phyloP scores from a whole-genome alignment of 208 protist species.

The Crithidia acanthocephali region DNA sequence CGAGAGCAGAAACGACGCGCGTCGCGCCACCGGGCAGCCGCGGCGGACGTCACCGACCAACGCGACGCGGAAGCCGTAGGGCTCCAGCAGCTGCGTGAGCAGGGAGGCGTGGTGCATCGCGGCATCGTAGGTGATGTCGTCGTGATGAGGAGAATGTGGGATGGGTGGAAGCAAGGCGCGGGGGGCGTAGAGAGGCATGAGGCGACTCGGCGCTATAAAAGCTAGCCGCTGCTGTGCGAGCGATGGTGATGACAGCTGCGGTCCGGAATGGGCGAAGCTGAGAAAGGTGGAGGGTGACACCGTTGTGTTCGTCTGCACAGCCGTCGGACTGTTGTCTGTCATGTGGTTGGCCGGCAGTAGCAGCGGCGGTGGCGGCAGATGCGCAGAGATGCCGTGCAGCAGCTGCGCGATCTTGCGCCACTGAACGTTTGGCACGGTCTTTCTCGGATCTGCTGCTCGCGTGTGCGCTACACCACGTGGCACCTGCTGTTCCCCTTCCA shows the following conservation, averaged over 20 bases:
- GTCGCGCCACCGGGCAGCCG: slow-evolving; percentile 46
- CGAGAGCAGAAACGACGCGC: slow-evolving; percentile 46
- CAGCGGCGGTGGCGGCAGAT: not conserved
- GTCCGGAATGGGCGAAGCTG: too few relatives aligned
- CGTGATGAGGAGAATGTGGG: slow-evolving; percentile 16
- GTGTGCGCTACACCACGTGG: too few relatives aligned
- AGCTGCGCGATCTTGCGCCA: not conserved
- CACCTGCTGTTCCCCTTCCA: too few relatives aligned
- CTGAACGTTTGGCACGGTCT: not conserved
- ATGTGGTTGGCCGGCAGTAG: too few relatives aligned
- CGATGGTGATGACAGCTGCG: not conserved
- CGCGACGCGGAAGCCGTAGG: slow-evolving; percentile 52
- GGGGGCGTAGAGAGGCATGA: slow-evolving; percentile 47
- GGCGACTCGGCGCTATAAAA: slow-evolving; percentile 14
- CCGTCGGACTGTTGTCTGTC: too few relatives aligned
- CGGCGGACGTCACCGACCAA: slow-evolving; percentile 47
- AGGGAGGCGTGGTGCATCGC: slow-evolving; percentile 45
- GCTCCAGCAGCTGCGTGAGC: slow-evolving; percentile 38
- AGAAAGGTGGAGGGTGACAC: too few relatives aligned
- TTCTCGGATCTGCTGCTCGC: not conserved
- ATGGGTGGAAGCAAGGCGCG: slow-evolving; percentile 31
- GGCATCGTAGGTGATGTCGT: slow-evolving; percentile 64
- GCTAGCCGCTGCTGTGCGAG: not conserved
- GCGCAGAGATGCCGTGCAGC: not conserved
- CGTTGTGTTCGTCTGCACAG: too few relatives aligned